phyloP scores from a whole-genome alignment of 2,329 filamentous ascomycete species.

The Cercospora janseana region DNA sequence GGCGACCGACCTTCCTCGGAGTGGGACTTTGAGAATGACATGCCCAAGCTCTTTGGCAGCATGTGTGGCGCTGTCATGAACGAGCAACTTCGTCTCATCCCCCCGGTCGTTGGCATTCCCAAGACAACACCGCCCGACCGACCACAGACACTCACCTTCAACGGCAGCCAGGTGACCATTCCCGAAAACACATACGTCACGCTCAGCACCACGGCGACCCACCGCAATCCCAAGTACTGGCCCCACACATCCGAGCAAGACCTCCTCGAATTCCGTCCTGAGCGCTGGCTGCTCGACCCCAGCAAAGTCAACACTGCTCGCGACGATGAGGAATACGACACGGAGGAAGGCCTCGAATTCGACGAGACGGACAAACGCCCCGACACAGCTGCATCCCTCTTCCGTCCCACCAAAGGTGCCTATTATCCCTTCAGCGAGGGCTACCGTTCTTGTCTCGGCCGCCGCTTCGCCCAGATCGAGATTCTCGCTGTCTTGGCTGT shows the following conservation, averaged over 20 bases:
- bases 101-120: slow-evolving; percentile 69
- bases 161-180: slow-evolving; percentile 58
- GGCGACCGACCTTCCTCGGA: slow-evolving; percentile 56
- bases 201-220: slow-evolving; percentile 56
- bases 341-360: slow-evolving; percentile 39
- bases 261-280: slow-evolving; percentile 66
- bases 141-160: slow-evolving; percentile 58
- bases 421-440: slow-evolving; percentile 58
- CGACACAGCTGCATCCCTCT: slow-evolving; percentile 62
- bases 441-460: slow-evolving; percentile 55
- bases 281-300: slow-evolving; percentile 63
- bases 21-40: slow-evolving; percentile 69
- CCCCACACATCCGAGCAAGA: slow-evolving; percentile 55
- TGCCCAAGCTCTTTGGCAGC: slow-evolving; percentile 65
- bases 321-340: slow-evolving; percentile 41
- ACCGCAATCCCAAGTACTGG: slow-evolving; percentile 73
- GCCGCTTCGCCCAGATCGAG: slow-evolving; percentile 58
- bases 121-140: slow-evolving; percentile 54
- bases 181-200: slow-evolving; percentile 58
- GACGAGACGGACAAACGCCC: slow-evolving; percentile 57
- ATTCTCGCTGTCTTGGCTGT: slow-evolving; percentile 54
- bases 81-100: slow-evolving; percentile 71
- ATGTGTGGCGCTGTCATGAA: slow-evolving; percentile 75
- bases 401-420: slow-evolving; percentile 53
- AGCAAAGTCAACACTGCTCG: slow-evolving; percentile 25